phyloP scores from a whole-genome alignment of 306 rosid species.

The Lagenaria siceraria region DNA sequence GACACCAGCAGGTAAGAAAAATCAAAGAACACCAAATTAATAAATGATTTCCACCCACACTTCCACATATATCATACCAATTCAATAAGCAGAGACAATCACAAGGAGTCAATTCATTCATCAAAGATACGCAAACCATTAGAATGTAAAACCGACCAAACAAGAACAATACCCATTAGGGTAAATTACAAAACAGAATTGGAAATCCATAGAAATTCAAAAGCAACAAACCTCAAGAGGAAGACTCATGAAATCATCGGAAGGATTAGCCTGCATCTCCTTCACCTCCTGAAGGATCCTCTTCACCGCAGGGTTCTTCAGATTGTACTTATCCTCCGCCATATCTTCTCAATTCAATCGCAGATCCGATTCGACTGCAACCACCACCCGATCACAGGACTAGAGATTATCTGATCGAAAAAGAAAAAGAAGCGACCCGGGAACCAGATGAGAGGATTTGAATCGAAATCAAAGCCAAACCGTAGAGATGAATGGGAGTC shows the following conservation, averaged over 20 bases:
- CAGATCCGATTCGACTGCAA: background rate
- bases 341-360: conserved; percentile 4
- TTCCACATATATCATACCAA: background rate
- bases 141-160: background rate
- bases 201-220: background rate
- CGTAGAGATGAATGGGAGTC: background rate
- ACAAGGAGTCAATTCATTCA: background rate
- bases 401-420: background rate
- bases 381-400: background rate
- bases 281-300: conserved; percentile 88
- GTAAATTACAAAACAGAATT: background rate
- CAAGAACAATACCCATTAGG: background rate
- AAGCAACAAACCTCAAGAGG: conserved; percentile 67
- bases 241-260: conserved; percentile 89
- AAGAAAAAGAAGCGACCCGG: background rate
- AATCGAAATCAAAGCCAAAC: conserved; percentile 4
- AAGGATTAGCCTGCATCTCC: conserved; percentile 90
- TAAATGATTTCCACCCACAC: background rate
- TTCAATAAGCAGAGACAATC: background rate
- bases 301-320: conserved; percentile 84
- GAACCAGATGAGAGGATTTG: background rate
- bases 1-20: background rate
- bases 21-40: background rate
- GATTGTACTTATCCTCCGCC: conserved; percentile 82
- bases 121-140: background rate